Evolutionary conservation across 1,139 yeast species (phyloP).

Genomic region (Candida anutae): DNA sequence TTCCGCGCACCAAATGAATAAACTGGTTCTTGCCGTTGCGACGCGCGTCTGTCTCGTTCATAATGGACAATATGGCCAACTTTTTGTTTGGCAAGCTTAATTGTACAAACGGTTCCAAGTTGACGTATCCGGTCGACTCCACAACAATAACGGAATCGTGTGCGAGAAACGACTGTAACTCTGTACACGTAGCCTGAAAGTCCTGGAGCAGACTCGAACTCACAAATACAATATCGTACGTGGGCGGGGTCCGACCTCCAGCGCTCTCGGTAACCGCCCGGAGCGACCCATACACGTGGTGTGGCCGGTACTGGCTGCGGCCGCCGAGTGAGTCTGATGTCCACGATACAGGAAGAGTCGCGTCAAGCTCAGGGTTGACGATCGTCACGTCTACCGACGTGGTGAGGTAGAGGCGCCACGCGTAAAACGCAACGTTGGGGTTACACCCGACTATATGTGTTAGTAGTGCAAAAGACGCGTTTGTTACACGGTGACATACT

Average conservation of each 20-base stretch:
- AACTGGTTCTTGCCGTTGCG: constrained; percentile 18
- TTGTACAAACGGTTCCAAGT: constrained; percentile 59
- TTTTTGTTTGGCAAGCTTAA: constrained; percentile 26
- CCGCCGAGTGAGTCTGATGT: constrained; percentile 2
- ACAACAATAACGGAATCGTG: constrained; percentile 44
- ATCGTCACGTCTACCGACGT: constrained; percentile 29
- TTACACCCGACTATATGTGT: constrained; percentile 32
- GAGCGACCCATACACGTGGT: constrained; percentile 11
- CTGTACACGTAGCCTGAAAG: constrained; percentile 25
- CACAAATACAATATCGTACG: constrained; percentile 31
- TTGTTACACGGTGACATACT: constrained; percentile 9
- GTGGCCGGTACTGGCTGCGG: constrained; percentile 15
- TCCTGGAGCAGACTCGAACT: constrained; percentile 35
- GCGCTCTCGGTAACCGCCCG: constrained; percentile 11
- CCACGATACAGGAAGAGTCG: constrained; percentile 4
- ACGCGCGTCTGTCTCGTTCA: constrained; percentile 60
- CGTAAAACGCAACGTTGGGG: constrained; percentile 44
- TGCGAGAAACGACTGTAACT: constrained; percentile 19
- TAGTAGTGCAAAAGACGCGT: constrained; percentile 1
- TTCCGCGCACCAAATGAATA: constrained; percentile 20
- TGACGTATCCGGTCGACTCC: constrained; percentile 66
- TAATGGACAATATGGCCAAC: constrained; percentile 45
- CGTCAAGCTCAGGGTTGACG: constrained; percentile 12
- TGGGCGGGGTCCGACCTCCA: no score
- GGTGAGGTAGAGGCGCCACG: constrained; percentile 39